A percentile compares a stretch with the other conserved stretches of the same genome.
Evolutionary conservation across 306 rosid genomes (phyloP).

Genomic region (Astragalus membranaceus): DNA sequence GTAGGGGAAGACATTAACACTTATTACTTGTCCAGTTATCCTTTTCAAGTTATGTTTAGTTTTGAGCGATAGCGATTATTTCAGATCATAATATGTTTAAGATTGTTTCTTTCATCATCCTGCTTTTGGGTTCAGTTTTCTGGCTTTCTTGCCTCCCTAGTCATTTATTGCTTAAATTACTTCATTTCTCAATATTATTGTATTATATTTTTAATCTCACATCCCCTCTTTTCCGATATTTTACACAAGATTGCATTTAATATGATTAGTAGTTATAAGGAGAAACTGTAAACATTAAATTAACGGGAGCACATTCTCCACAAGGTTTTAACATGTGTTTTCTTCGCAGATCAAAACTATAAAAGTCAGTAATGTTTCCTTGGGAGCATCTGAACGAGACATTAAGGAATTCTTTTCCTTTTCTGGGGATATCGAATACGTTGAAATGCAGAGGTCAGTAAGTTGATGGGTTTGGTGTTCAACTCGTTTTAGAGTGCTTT

Average conservation of each 20-base stretch:
- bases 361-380: conserved; percentile 80
- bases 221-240: not conserved
- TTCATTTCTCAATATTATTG: not conserved
- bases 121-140: not conserved
- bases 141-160: not conserved
- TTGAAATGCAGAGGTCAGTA: conserved; percentile 68
- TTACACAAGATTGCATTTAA: not conserved
- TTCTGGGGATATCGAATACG: conserved; percentile 90
- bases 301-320: not conserved
- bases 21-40: not conserved
- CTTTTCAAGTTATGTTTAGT: not conserved
- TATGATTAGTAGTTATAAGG: not conserved
- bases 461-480: not conserved
- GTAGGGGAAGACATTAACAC: not conserved
- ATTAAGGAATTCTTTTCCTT: conserved; percentile 86
- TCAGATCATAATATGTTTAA: not conserved
- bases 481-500: not conserved
- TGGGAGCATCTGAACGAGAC: conserved; percentile 89
- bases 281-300: not conserved
- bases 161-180: not conserved
- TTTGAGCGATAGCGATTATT: not conserved
- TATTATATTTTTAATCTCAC: not conserved
- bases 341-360: conserved; percentile 57
- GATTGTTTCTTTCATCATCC: not conserved
- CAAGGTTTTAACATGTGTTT: not conserved